Evolutionary conservation across 768 basidiomycete genomes (phyloP).

Genomic region (Holtermannia corniformis): DNA sequence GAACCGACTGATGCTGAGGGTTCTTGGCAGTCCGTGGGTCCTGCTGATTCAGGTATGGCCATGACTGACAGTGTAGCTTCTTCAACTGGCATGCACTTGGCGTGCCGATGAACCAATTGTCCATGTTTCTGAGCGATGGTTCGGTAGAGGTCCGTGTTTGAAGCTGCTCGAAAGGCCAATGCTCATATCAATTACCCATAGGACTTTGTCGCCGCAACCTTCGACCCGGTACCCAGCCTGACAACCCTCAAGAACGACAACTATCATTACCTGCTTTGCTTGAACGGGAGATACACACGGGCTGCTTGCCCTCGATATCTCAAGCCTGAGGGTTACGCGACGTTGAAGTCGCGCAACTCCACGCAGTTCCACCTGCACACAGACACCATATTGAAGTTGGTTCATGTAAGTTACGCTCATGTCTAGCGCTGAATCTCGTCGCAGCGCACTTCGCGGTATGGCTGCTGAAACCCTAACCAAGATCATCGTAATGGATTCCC

Average conservation of each 20-base stretch:
- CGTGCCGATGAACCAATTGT: slow-evolving; percentile 61
- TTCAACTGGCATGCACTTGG: slow-evolving; percentile 74
- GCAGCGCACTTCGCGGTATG: slow-evolving; percentile 47
- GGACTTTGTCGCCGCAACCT: slow-evolving; percentile 43
- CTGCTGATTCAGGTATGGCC: slow-evolving; percentile 13
- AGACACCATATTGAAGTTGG: slow-evolving; percentile 59
- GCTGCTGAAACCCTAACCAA: slow-evolving; percentile 51
- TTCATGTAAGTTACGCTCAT: slow-evolving; percentile 11
- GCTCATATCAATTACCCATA: not conserved
- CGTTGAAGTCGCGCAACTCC: slow-evolving; percentile 45
- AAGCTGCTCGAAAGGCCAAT: not conserved
- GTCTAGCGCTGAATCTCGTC: not conserved
- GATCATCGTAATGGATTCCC: slow-evolving; percentile 62
- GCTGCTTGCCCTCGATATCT: slow-evolving; percentile 56
- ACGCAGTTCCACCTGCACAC: slow-evolving; percentile 61
- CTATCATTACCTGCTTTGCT: slow-evolving; percentile 53
- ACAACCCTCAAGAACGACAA: slow-evolving; percentile 46
- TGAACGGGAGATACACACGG: slow-evolving; percentile 53
- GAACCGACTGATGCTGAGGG: slow-evolving; percentile 50
- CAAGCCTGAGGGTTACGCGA: slow-evolving; percentile 53
- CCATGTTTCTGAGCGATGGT: slow-evolving; percentile 49
- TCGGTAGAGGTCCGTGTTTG: slow-evolving; percentile 19
- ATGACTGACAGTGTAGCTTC: slow-evolving; percentile 9
- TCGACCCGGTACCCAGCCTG: slow-evolving; percentile 42
- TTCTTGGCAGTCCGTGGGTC: slow-evolving; percentile 45